Conservation (phyloP, 2,329 filamentous ascomycete genomes). For the Westerdykella ornata region DNA sequence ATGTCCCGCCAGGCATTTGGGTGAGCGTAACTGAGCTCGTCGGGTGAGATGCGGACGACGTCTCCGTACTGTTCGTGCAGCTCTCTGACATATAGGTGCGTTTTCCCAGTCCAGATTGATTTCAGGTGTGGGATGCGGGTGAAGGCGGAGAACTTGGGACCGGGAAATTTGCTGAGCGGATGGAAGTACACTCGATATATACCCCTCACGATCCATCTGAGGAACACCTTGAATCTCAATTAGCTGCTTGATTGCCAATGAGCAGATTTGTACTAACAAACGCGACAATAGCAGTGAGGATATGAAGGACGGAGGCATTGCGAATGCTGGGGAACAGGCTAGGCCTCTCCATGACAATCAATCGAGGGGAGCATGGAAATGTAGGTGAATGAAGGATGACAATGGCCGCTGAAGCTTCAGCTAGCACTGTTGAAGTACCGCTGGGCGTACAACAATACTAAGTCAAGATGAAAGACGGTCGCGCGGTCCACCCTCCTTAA, state of each 20-base stretch:
- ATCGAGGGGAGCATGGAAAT: no score
- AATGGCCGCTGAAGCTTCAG: no score
- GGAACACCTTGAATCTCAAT: not conserved
- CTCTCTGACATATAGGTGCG: constrained; percentile 15
- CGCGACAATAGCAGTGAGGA: constrained; percentile 3
- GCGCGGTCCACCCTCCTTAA: no score
- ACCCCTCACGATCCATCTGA: constrained; percentile 3
- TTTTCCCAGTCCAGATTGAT: constrained; percentile 18
- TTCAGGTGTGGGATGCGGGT: constrained; percentile 31
- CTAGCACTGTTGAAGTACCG: no score
- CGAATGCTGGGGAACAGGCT: not conserved
- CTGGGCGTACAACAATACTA: no score
- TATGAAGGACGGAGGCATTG: constrained; percentile 6
- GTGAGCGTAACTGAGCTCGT: constrained; percentile 38
- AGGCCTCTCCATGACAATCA: no score
- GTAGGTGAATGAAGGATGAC: no score
- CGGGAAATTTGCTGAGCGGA: constrained; percentile 41
- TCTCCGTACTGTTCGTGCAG: constrained; percentile 39
- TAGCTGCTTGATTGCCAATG: no score
- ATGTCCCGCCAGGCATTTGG: constrained; percentile 33
- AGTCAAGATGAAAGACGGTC: no score
- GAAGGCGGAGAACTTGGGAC: constrained; percentile 35
- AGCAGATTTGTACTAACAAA: constrained; percentile 7
- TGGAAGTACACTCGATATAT: constrained; percentile 38
- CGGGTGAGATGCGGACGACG: constrained; percentile 37